Evolutionary conservation across 176 grass and related monocot genomes (phyloP).

Genomic region (Phoenix roebelenii): DNA sequence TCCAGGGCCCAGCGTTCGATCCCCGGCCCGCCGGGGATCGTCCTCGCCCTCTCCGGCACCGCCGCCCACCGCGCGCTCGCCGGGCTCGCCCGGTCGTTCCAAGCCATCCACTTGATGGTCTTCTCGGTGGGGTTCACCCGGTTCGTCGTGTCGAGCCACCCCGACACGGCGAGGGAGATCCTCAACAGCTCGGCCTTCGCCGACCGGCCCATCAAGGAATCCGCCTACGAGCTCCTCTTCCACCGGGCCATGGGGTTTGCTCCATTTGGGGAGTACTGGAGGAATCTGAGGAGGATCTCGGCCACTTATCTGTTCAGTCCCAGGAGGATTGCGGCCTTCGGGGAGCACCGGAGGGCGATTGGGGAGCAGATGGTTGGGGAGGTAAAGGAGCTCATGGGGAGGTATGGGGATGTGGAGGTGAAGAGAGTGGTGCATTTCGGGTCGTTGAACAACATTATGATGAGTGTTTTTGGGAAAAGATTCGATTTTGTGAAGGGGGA

Average conservation of each 20-base stretch:
- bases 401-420: slow-evolving; percentile 21
- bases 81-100: slow-evolving; percentile 19
- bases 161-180: slow-evolving; percentile 64
- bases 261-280: slow-evolving; percentile 58
- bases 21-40: slow-evolving; percentile 28
- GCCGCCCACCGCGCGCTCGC: slow-evolving; percentile 39
- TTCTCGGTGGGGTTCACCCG: slow-evolving; percentile 74
- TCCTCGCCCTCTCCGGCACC: slow-evolving; percentile 28
- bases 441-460: slow-evolving; percentile 55
- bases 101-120: slow-evolving; percentile 41
- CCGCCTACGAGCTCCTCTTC: slow-evolving; percentile 61
- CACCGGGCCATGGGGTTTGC: slow-evolving; percentile 91
- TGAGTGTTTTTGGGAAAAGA: slow-evolving; percentile 37
- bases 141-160: slow-evolving; percentile 57
- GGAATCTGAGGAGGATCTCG: slow-evolving; percentile 40
- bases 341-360: slow-evolving; percentile 25
- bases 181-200: slow-evolving; percentile 53
- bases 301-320: slow-evolving; percentile 54
- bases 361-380: slow-evolving; percentile 27
- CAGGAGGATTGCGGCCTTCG: slow-evolving; percentile 26
- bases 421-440: slow-evolving; percentile 34
- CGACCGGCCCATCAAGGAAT: slow-evolving; percentile 68
- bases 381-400: slow-evolving; percentile 23
- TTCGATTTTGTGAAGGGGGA: slow-evolving; percentile 29
- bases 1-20: slow-evolving; percentile 7